These are phyloP conservation scores for Pichia sp. DNA, from an alignment of 1,139 yeast species.

Conservation along the genomic window DNA sequence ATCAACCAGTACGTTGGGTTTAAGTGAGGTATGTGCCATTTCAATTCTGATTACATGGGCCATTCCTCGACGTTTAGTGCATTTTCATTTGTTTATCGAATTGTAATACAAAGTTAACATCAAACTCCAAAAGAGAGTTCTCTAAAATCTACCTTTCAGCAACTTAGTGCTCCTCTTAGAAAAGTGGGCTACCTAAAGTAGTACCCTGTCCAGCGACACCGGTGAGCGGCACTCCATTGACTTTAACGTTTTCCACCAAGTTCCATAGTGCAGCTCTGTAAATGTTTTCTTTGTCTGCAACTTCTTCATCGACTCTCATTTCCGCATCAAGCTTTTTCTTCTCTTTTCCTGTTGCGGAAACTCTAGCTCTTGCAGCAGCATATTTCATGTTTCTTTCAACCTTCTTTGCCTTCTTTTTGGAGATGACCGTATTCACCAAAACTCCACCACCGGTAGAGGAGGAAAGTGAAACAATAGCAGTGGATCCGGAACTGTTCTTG, in stretches of 20 bases:
- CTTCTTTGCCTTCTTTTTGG: slow-evolving; percentile 78
- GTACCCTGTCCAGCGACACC: slow-evolving; percentile 62
- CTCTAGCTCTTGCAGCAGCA: slow-evolving; percentile 46
- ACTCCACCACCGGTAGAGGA: slow-evolving; percentile 36
- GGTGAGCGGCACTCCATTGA: slow-evolving; percentile 37
- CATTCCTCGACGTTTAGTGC: no score
- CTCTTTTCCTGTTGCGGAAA: slow-evolving; percentile 35
- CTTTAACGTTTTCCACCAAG: slow-evolving; percentile 48
- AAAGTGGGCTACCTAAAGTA: slow-evolving; percentile 52
- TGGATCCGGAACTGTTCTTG: slow-evolving; percentile 43
- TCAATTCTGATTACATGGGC: no score
- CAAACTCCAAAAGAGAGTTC: no score
- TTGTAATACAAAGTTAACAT: no score
- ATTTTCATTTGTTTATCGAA: no score
- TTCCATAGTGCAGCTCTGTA: slow-evolving; percentile 64
- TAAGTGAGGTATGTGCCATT: no score
- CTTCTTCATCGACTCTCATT: slow-evolving; percentile 24
- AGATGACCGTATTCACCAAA: slow-evolving; percentile 53
- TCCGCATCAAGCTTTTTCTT: slow-evolving; percentile 31
- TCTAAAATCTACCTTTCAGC: no score
- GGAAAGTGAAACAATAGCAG: slow-evolving; percentile 53
- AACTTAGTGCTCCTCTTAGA: not conserved
- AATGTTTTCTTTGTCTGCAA: slow-evolving; percentile 29
- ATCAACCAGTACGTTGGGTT: no score
- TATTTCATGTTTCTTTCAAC: slow-evolving; percentile 74